These are phyloP conservation scores for Phaeosphaeria sp. DNA, from an alignment of 2,329 filamentous ascomycete genomes.

Conservation along the genomic window DNA sequence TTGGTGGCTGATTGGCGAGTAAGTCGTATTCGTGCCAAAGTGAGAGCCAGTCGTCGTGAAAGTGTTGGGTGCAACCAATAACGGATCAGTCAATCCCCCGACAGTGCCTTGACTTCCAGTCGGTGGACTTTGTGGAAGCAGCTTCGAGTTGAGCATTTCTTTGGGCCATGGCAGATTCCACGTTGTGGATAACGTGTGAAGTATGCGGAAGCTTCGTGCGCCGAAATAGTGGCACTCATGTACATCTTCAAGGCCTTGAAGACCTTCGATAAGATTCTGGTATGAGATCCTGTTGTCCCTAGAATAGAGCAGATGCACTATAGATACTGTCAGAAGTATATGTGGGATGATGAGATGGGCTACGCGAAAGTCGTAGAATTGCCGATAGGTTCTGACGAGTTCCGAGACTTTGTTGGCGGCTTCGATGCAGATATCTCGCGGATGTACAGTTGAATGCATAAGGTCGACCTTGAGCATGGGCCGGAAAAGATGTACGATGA, in stretches of 20 bases:
- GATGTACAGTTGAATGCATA: conserved; percentile 65
- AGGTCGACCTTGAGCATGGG: conserved; percentile 71
- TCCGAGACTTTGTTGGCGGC: conserved; percentile 54
- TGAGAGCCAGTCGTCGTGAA: conserved; percentile 14
- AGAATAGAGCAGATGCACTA: conserved; percentile 56
- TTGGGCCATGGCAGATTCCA: conserved; percentile 55
- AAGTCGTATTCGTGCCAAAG: conserved; percentile 10
- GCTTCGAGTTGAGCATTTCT: conserved; percentile 33
- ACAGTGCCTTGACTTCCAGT: conserved; percentile 16
- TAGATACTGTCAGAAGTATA: conserved; percentile 51
- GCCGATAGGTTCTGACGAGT: conserved; percentile 51
- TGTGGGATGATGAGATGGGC: conserved; percentile 49
- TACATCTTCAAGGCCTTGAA: conserved; percentile 52
- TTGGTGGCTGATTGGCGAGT: conserved; percentile 2
- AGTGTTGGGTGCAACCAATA: conserved; percentile 22
- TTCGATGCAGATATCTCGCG: conserved; percentile 69
- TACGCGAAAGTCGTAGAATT: conserved; percentile 53
- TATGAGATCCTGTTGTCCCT: conserved; percentile 45
- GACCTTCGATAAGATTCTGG: conserved; percentile 49
- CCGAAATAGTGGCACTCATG: conserved; percentile 54
- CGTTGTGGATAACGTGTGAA: conserved; percentile 50
- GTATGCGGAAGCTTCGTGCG: conserved; percentile 52
- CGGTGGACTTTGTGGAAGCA: conserved; percentile 27
- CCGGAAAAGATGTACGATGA: conserved; percentile 75
- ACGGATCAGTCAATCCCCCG: conserved; percentile 29